Evolutionary conservation across 1,139 yeast genomes (phyloP), one percentile per base, ranked within the genome.

Genomic region (Pneumocystis wakefieldiae): DNA sequence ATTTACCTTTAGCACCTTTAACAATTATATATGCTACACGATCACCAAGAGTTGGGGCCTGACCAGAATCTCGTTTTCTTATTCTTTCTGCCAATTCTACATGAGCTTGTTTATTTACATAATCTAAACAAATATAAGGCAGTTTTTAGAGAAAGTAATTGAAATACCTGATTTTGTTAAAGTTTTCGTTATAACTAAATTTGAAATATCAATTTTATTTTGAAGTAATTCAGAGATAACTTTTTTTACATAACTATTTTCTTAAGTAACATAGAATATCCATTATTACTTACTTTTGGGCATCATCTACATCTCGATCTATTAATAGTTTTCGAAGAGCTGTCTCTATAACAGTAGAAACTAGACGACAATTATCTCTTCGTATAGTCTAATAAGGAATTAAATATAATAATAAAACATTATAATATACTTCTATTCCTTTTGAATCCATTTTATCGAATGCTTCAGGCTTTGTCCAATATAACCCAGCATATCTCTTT

Each of bases 361-460:
- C 98, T 67, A 94, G 77, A 60, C 96, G 82, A 74, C 99, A 94
- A 70, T 95, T 94, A 72, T 94, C 99, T 78, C 99, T 84, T 74
- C 99, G 83, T 59, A 94, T 98, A 0, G 98, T 92, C 71, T 48
- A 24, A 48, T 24, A 19, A 24, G 28, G 17, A 48, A 48, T 24
- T 48, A 48, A 24, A 48, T 24, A 24, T 14, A 24, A 24, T 24
- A 48, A 48, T 3, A 6, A 48, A 48, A 32, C 35, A 32, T 32
- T 32, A 4, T 24, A 48, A 48, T 15, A 48, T 48, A 48, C 55
- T 19, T 95, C 99, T 67, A 94, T 87, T 74, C 99, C 99, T 72
- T 94, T 94, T 39, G 97, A 94, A 73, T 94, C 99, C 92, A 94
- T 86, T 75, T 92, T 94, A 73, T 94, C 98, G 71, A 83, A 88